Conservation (phyloP, 1,284 basidiomycete species). For the Irpex lacteus region DNA sequence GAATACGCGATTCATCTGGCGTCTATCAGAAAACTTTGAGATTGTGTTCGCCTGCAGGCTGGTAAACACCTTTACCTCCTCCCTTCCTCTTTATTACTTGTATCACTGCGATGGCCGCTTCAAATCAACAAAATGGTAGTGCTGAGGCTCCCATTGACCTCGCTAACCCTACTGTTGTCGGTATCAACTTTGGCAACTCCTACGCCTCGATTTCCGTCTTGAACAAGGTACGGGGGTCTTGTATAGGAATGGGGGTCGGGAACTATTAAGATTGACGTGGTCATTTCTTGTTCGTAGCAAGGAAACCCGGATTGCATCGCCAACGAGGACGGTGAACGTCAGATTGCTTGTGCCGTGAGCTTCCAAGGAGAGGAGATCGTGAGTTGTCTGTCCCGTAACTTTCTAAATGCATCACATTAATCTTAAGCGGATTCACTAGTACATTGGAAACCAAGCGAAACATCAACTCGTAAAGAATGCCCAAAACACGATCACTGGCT, state of each 20-base stretch:
- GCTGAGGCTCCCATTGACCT: slow-evolving; percentile 34
- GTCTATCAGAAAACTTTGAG: too few species aligned
- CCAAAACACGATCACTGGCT: slow-evolving; percentile 91
- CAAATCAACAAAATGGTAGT: slow-evolving; percentile 34
- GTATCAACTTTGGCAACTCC: slow-evolving; percentile 97
- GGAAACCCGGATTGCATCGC: slow-evolving; percentile 92
- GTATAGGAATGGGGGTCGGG: neutral
- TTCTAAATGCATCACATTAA: neutral
- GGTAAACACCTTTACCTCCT: too few species aligned
- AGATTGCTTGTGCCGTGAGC: slow-evolving; percentile 93
- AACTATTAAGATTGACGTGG: neutral
- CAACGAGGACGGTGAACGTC: slow-evolving; percentile 97
- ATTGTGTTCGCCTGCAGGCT: too few species aligned
- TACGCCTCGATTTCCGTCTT: slow-evolving; percentile 95
- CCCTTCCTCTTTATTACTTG: too few species aligned
- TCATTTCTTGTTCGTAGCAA: slow-evolving; percentile 49
- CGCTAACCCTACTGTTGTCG: slow-evolving; percentile 62
- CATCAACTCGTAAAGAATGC: slow-evolving; percentile 95
- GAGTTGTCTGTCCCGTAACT: slow-evolving; percentile 32
- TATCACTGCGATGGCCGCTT: slow-evolving; percentile 18
- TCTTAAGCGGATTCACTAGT: slow-evolving; percentile 45
- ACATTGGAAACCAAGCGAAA: slow-evolving; percentile 95
- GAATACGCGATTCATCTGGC: too few species aligned
- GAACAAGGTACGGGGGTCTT: slow-evolving; percentile 69
- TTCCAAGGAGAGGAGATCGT: slow-evolving; percentile 92